Base-by-base conservation (phyloP, 2,329 filamentous ascomycete genomes). In the Gyromitra esculenta region DNA sequence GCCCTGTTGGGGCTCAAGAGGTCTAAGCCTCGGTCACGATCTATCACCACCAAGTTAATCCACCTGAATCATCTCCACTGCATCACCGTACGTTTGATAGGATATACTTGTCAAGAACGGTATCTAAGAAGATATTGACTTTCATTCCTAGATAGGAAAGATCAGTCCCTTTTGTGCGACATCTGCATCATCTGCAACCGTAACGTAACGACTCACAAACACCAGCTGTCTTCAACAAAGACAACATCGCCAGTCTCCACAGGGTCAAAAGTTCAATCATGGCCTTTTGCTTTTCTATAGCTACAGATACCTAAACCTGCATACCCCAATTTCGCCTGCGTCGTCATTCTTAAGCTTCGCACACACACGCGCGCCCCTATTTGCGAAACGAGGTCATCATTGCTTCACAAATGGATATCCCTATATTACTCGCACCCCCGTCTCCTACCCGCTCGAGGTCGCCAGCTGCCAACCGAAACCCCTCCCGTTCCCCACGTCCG, bases 401-500 rank as follows among this genome's bases (percentile, higher is more conserved):
- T 18, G 31, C 50, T 54, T 54, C 50, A 13, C 13, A 8, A 39
- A 75, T 75, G 72, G 31, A 70, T 39, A 52, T 64, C 48, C 50
- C 72, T 31, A 65, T 37, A 18, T 45, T 75, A 7, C 65, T 70
- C 66, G 43, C 72, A 41, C 72, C 72, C 3, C 59, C 72, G 31
- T 69, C 64, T 25, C 64, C 75, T 15, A 31, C 63, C 31, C 72
- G 69, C 37, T 65, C 77, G 0, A 45, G 67, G 5, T 79, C 77
- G 5, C 77, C 73, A 18, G 68, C 72, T 59, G 54, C 60, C 6
- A 41, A 21, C n/a, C 76, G 73, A 6, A 76, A 68, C 35, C 60
- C 67, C 35, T 78, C 72, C 59, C 57, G 71, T 54, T 68, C 79
- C 52, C 56, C 74, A 39, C 62, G 75, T 11, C 67, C 78, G 48